These are phyloP conservation scores for Podaxis sp. DNA, from an alignment of 768 basidiomycete genomes.

Conservation along the genomic window DNA sequence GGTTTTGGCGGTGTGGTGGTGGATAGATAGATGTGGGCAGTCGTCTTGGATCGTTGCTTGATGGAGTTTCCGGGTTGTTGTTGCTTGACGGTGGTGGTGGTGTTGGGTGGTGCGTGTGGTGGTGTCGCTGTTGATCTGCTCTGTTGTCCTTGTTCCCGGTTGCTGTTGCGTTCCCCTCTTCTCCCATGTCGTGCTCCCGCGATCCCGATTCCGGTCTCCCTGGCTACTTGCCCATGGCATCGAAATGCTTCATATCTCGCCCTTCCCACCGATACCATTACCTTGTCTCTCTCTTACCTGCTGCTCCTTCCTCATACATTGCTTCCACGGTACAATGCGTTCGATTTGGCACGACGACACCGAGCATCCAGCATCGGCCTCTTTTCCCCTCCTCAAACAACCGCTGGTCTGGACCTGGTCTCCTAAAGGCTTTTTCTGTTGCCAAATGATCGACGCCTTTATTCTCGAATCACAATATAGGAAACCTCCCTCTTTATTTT, in stretches of 20 bases:
- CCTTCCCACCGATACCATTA: not conserved
- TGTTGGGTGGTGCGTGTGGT: not conserved
- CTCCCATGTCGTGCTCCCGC: not conserved
- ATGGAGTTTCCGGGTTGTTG: too few relatives aligned
- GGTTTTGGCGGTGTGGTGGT: not conserved
- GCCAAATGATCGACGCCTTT: not conserved
- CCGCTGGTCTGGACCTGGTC: not conserved
- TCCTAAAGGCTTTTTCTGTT: not conserved
- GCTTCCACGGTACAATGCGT: not conserved
- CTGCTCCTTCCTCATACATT: not conserved
- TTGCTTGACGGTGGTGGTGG: not conserved
- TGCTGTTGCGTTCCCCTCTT: not conserved
- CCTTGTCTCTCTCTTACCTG: not conserved
- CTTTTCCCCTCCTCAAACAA: not conserved
- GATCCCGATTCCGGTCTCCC: not conserved
- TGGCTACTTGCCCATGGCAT: not conserved
- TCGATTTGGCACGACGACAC: too few relatives aligned
- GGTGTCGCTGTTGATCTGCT: not conserved
- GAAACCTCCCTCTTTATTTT: slow-evolving; percentile 5
- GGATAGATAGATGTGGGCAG: not conserved
- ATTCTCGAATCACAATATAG: not conserved
- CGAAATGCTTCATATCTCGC: not conserved
- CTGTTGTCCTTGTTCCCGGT: not conserved
- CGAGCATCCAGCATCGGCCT: not conserved
- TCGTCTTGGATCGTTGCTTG: too few relatives aligned